These are phyloP conservation scores for Angomonas deanei DNA, from an alignment of 208 protist species.

Conservation along the genomic window DNA sequence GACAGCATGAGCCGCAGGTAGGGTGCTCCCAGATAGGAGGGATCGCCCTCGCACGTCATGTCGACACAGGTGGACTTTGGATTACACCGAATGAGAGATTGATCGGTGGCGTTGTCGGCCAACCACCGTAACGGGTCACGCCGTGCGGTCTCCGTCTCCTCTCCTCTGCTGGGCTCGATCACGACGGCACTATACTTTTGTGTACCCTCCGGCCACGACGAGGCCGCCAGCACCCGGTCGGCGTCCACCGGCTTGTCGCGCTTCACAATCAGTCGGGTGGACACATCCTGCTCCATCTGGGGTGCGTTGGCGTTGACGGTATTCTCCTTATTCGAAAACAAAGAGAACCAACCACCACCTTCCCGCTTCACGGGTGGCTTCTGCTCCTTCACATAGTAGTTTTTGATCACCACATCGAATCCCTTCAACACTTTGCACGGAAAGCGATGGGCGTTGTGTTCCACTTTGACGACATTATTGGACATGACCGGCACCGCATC, in stretches of 20 bases:
- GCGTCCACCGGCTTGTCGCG: constrained; percentile 4
- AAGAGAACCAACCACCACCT: neutral
- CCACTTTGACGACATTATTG: constrained; percentile 27
- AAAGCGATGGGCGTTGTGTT: constrained; percentile 51
- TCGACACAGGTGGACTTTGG: constrained; percentile 26
- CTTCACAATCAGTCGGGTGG: constrained; percentile 14
- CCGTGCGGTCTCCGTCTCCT: neutral
- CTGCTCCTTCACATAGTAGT: constrained; percentile 52
- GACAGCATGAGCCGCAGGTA: constrained; percentile 80
- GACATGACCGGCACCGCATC: constrained; percentile 44
- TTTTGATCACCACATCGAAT: constrained; percentile 72
- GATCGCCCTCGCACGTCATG: constrained; percentile 57
- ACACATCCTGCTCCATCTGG: neutral
- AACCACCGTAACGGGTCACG: constrained; percentile 29
- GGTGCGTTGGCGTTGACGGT: neutral
- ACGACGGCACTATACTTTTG: constrained; percentile 68
- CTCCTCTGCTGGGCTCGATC: constrained; percentile 33
- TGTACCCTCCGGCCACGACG: constrained; percentile 52
- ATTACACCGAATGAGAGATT: constrained; percentile 76
- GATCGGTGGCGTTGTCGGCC: constrained; percentile 62
- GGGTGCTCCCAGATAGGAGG: constrained; percentile 58
- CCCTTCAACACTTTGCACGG: constrained; percentile 54
- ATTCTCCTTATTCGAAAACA: constrained; percentile 33
- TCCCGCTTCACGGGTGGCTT: neutral
- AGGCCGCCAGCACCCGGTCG: constrained; percentile 6